phyloP scores from a whole-genome alignment of 495 filamentous ascomycete species.

The Xylaria castorea region DNA sequence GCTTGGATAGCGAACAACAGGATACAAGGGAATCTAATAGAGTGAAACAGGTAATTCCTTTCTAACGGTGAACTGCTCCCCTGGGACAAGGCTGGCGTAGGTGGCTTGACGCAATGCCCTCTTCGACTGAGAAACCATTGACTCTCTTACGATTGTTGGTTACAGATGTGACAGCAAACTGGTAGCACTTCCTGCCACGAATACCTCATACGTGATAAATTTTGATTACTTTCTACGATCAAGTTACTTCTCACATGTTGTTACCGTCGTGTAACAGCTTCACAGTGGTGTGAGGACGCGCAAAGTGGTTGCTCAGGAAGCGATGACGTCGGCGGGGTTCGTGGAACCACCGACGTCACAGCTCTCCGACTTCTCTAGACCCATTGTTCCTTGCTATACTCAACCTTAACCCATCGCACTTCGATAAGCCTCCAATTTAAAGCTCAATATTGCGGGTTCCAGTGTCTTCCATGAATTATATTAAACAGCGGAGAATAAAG shows the following conservation, averaged over 20 bases:
- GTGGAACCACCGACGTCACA: constrained; percentile 17
- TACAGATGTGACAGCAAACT: background rate
- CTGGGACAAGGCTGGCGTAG: constrained; percentile 1
- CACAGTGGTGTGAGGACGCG: background rate
- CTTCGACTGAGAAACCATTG: constrained; percentile 3
- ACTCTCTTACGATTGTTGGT: constrained; percentile 3
- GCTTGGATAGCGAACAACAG: background rate
- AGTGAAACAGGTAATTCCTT: constrained; percentile 4
- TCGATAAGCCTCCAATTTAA: background rate
- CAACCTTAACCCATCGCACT: background rate
- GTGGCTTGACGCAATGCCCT: constrained; percentile 21
- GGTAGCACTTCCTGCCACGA: background rate
- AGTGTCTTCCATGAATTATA: background rate
- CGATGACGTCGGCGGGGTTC: constrained; percentile 26
- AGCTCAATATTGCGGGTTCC: background rate
- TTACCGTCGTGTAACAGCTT: constrained; percentile 3
- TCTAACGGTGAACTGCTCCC: background rate
- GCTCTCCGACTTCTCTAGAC: background rate
- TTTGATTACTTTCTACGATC: background rate
- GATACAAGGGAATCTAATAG: background rate
- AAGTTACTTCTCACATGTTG: background rate
- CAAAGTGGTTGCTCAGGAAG: constrained; percentile 4
- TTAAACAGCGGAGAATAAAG: background rate
- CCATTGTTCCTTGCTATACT: background rate
- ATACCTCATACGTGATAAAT: background rate